Percentiles rank a stretch among this genome's conserved stretches.
Evolutionary conservation across 441 rosid species (phyloP).

Genomic region (Adansonia grandidieri): DNA sequence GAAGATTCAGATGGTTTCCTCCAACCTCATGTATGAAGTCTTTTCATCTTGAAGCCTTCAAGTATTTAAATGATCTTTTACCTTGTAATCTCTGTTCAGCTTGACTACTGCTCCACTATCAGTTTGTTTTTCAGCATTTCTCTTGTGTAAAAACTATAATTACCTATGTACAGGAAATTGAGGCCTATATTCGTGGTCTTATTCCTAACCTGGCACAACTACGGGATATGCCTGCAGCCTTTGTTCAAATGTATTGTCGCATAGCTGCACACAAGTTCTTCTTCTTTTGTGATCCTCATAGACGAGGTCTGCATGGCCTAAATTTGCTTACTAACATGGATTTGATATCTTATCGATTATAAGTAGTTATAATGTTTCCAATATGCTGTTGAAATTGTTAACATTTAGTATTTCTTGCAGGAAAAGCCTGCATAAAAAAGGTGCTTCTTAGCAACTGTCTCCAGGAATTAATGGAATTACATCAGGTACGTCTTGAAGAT

Average conservation of each 20-base stretch:
- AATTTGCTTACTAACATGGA: conserved; percentile 5
- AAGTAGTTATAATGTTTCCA: neutral
- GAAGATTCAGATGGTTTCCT: conserved; percentile 99
- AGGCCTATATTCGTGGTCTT: conserved; percentile 84
- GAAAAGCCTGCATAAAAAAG: conserved; percentile 96
- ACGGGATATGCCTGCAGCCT: conserved; percentile 83
- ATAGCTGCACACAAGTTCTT: conserved; percentile 97
- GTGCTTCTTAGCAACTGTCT: conserved; percentile 95
- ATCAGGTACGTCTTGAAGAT: conserved; percentile 60
- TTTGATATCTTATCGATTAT: neutral
- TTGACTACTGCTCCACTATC: neutral
- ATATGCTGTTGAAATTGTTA: conserved; percentile 15
- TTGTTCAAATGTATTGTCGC: conserved; percentile 89
- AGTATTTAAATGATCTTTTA: conserved; percentile 22
- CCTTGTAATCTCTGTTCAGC: neutral
- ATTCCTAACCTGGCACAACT: conserved; percentile 97
- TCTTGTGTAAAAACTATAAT: neutral
- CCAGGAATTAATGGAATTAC: conserved; percentile 98
- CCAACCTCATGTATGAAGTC: conserved; percentile 65
- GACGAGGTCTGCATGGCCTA: conserved; percentile 67
- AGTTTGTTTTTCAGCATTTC: conserved; percentile 10
- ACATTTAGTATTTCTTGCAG: conserved; percentile 45
- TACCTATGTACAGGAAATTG: conserved; percentile 79
- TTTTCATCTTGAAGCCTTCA: conserved; percentile 6
- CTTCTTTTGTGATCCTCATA: conserved; percentile 97